phyloP scores from a whole-genome alignment of 2,329 filamentous ascomycete genomes.

The Sclerotinia borealis region DNA sequence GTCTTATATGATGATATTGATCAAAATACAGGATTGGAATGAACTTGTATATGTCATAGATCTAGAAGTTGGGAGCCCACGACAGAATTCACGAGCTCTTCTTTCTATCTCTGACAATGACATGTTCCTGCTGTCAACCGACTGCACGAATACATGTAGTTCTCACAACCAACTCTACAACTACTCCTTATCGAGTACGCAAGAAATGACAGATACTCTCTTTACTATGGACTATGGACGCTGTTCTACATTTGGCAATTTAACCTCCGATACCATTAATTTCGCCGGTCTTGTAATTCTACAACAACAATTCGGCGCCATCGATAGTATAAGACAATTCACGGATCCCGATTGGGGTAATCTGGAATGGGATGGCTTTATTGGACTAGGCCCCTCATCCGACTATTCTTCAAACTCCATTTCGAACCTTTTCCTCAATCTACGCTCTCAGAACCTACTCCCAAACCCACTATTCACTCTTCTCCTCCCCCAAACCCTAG shows the following conservation, averaged over 20 bases:
- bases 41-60: constrained; percentile 12
- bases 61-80: constrained; percentile 13
- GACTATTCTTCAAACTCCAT: neutral
- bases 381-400: neutral
- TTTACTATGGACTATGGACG: neutral
- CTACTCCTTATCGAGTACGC: neutral
- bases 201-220: neutral
- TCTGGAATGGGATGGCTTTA: constrained; percentile 5
- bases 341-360: constrained; percentile 8
- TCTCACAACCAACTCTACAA: constrained; percentile 5
- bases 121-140: constrained; percentile 1
- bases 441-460: neutral
- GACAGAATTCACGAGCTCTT: constrained; percentile 3
- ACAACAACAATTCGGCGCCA: constrained; percentile 1
- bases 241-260: neutral
- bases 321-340: neutral
- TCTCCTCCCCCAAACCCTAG: neutral
- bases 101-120: constrained; percentile 9
- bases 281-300: neutral
- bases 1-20: neutral
- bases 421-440: neutral
- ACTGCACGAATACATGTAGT: neutral
- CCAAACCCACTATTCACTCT: neutral
- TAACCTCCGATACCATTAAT: neutral
- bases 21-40: constrained; percentile 7